Conservation (phyloP, 148 eudicot species). For the Fagopyrum tataricum region DNA sequence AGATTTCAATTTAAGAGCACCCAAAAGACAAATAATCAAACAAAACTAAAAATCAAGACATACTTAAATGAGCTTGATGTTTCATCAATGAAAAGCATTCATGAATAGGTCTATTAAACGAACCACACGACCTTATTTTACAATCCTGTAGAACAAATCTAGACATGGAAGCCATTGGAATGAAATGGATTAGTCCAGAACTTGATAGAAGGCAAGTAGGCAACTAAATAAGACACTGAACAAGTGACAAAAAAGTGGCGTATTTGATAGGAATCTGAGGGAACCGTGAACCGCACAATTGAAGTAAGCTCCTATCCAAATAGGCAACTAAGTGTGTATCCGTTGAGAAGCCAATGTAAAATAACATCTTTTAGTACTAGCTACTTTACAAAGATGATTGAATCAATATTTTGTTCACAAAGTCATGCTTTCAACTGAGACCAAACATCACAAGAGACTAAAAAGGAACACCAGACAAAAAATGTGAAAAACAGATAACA, state of each 20-base stretch:
- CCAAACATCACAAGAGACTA: no score
- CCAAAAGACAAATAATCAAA: conserved; percentile 5
- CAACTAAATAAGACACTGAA: no score
- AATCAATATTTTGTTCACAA: no score
- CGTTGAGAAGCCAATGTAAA: no score
- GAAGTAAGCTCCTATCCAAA: background rate
- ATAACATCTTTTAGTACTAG: no score
- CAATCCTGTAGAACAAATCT: conserved; percentile 41
- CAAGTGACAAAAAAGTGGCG: background rate
- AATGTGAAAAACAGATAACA: no score
- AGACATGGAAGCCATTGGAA: conserved; percentile 59
- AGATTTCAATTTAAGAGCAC: background rate
- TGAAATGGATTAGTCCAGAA: background rate
- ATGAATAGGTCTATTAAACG: conserved; percentile 29
- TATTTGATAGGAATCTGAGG: background rate
- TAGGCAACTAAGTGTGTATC: no score
- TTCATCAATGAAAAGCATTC: conserved; percentile 18
- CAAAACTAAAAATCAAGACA: conserved; percentile 18
- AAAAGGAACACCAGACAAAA: no score
- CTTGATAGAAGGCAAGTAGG: background rate
- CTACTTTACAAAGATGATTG: no score
- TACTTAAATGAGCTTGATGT: conserved; percentile 39
- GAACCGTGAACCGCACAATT: background rate
- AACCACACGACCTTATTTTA: conserved; percentile 30
- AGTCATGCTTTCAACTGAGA: no score